Conservation (phyloP, 164 flowering plant species). For the Vitis vinifera region DNA sequence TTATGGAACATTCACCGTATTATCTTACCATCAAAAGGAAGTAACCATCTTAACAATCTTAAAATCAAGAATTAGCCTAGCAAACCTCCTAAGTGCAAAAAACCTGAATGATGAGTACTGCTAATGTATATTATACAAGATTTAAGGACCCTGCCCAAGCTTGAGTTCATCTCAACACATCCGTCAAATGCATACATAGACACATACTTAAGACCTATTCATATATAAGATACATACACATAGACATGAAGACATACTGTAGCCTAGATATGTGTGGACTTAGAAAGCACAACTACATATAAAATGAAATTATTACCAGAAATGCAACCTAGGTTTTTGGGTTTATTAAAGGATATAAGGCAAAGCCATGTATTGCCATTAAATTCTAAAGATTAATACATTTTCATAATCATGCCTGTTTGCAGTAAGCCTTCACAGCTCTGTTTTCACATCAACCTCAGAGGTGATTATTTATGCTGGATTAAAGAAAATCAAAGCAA, state of each 20-base stretch:
- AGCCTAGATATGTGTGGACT: background rate
- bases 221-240: background rate
- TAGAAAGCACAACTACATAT: background rate
- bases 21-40: background rate
- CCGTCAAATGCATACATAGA: background rate
- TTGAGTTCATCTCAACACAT: background rate
- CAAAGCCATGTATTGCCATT: background rate
- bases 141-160: background rate
- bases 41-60: background rate
- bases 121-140: background rate
- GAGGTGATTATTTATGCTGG: background rate
- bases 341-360: background rate
- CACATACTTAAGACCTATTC: background rate
- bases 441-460: conserved; percentile 6
- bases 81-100: background rate
- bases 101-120: background rate
- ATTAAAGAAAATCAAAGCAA: background rate
- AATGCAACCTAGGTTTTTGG: background rate
- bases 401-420: background rate
- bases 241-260: background rate
- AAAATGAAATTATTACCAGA: background rate
- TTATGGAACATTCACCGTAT: background rate
- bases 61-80: background rate
- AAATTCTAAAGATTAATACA: background rate
- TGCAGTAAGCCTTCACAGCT: background rate